Conservation (phyloP, 306 rosid genomes). For the Malus orientalis region DNA sequence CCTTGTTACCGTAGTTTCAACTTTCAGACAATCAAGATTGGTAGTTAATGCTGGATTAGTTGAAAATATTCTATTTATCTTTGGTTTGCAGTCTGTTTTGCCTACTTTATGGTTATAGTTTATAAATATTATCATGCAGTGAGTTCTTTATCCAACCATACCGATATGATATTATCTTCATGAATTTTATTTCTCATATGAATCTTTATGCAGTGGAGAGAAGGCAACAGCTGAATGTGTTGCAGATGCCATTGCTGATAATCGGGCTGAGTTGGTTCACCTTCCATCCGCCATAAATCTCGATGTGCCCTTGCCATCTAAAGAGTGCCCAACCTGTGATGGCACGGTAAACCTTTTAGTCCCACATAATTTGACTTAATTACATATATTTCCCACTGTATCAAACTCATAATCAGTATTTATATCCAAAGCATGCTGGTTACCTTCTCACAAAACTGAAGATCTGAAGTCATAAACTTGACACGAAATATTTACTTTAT, state of each 20-base stretch:
- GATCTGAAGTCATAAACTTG: neutral
- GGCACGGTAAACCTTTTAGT: constrained; percentile 58
- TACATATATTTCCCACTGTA: neutral
- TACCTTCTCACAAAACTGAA: neutral
- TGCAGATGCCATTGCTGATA: constrained; percentile 77
- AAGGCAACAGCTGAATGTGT: constrained; percentile 76
- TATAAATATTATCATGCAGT: neutral
- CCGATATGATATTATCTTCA: neutral
- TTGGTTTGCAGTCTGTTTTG: neutral
- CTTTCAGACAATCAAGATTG: neutral
- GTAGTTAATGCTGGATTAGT: neutral
- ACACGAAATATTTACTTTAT: constrained; percentile 19
- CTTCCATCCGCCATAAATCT: constrained; percentile 71
- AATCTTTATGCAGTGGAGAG: constrained; percentile 66
- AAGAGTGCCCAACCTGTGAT: constrained; percentile 90
- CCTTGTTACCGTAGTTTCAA: neutral
- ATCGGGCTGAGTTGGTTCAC: constrained; percentile 83
- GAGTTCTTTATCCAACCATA: neutral
- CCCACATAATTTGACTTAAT: neutral
- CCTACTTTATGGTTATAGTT: neutral
- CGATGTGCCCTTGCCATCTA: constrained; percentile 65
- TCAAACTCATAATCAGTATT: neutral
- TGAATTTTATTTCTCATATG: constrained; percentile 13
- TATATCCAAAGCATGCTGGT: neutral
- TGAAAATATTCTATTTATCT: neutral